Evolutionary conservation across 2,329 filamentous ascomycete species (phyloP), one percentile per base, ranked within the genome.

Genomic region (Colletotrichum liriopes): DNA sequence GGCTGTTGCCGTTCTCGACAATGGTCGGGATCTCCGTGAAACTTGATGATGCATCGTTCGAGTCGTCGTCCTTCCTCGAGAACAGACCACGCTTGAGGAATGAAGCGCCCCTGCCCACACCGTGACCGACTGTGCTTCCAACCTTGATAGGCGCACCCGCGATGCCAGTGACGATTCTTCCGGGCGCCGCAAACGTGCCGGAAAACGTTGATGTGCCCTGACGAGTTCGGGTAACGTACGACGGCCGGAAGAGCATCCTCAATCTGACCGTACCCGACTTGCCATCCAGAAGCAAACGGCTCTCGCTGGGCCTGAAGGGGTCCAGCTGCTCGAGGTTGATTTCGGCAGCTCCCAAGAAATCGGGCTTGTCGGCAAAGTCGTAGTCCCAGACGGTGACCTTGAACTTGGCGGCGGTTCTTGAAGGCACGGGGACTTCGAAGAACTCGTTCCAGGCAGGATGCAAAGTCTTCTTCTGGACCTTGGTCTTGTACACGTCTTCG

Each of bases 381-480:
- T 96, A 99, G 80, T 99, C 96, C 80, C 92, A 97, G 2, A 98
- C 92, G 67, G 94, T 93, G 78, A 94, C 91, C 41, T 88, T 88
- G 83, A 99, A 96, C 35, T 96, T 90, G 47, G 95, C 93, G 0
- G 89, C 94, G 20, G 95, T 98, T 71, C 96, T 90, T 18, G 95
- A 97, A 23, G 94, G 91, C 64, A 99, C 86, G 1, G 91, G 87
- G 0, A 94, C 88, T 81, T 98, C 95, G 78, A 99, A 99, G 81
- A 91, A 95, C 80, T 99, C 96, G 79, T 98, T 98, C 97, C 97
- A 99, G 0, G 91, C 89, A 0, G 96, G 96, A 76, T 96, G 92
- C 4, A 99, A 88, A 0, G 96, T 98, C 89, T 99, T 99, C 90
- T 98, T 99, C 81, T 96, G 92, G 2, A 92, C 92, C 84, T 98